phyloP scores from a whole-genome alignment of 208 protist species.

The Tetramitus jugosus region DNA sequence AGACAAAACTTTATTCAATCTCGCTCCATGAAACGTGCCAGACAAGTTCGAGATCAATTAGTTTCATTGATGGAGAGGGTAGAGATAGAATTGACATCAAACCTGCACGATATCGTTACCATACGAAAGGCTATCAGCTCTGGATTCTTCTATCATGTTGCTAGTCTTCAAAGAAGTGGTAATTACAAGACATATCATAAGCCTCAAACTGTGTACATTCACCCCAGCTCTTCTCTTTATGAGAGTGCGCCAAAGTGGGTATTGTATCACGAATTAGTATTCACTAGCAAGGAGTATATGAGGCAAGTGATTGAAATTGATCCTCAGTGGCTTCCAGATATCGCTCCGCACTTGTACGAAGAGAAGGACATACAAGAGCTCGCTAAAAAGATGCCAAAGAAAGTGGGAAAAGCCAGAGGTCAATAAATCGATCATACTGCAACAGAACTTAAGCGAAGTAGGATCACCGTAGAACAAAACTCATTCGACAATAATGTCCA shows the following conservation, averaged over 20 bases:
- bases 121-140: slow-evolving; percentile 59
- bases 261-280: slow-evolving; percentile 90
- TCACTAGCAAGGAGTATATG: slow-evolving; percentile 96
- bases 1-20: slow-evolving; percentile 82
- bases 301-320: slow-evolving; percentile 77
- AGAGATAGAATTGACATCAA: slow-evolving; percentile 53
- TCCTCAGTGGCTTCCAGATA: slow-evolving; percentile 80
- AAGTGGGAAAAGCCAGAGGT: not conserved
- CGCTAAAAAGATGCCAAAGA: slow-evolving; percentile 51
- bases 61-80: slow-evolving; percentile 60
- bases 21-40: slow-evolving; percentile 64
- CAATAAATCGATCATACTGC: too few relatives aligned
- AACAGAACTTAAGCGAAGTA: too few relatives aligned
- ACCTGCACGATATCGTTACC: slow-evolving; percentile 12
- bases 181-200: slow-evolving; percentile 72
- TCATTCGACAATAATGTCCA: too few relatives aligned
- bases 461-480: too few relatives aligned
- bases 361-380: slow-evolving; percentile 42
- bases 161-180: slow-evolving; percentile 48
- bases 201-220: slow-evolving; percentile 30
- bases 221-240: slow-evolving; percentile 30
- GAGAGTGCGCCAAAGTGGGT: slow-evolving; percentile 76
- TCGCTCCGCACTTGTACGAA: slow-evolving; percentile 83
- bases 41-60: slow-evolving; percentile 57
- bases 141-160: slow-evolving; percentile 81